phyloP scores from a whole-genome alignment of 202 grass and related monocot species.

The Sporobolus alterniflorus region DNA sequence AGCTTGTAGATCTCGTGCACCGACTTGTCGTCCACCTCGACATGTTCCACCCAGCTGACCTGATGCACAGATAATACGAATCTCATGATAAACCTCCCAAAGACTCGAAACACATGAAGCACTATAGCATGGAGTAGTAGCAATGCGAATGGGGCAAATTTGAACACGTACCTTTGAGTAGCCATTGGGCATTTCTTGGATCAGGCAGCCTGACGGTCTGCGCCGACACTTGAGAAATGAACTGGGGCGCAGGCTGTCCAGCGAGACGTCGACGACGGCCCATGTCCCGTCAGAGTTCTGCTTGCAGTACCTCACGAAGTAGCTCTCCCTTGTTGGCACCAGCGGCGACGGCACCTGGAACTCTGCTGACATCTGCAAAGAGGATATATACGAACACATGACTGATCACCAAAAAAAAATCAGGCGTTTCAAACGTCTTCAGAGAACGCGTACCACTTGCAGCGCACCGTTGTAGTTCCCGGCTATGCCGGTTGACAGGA shows the following conservation, averaged over 20 bases:
- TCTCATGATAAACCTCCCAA: conserved; percentile 1
- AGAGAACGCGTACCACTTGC: conserved; percentile 69
- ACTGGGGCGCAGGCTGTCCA: conserved; percentile 74
- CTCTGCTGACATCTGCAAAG: conserved; percentile 88
- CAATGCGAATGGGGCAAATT: not conserved
- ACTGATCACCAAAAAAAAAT: not conserved
- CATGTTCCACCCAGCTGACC: conserved; percentile 97
- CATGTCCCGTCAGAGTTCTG: conserved; percentile 81
- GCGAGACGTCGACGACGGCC: conserved; percentile 94
- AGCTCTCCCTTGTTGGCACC: conserved; percentile 83
- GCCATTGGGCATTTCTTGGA: conserved; percentile 97
- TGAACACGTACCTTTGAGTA: conserved; percentile 70
- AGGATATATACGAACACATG: not conserved
- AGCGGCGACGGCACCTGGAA: conserved; percentile 97
- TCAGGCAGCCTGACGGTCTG: conserved; percentile 89
- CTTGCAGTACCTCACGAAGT: conserved; percentile 98
- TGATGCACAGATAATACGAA: conserved; percentile 4
- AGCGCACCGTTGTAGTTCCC: conserved; percentile 98
- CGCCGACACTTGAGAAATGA: conserved; percentile 63
- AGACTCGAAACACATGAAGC: not conserved
- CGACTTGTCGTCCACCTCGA: conserved; percentile 94
- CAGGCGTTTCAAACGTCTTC: no score
- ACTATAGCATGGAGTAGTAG: not conserved
- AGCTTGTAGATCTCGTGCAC: conserved; percentile 93
- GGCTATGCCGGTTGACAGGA: conserved; percentile 89